A percentile compares a stretch with the other conserved stretches of the same genome.
phyloP scores from a whole-genome alignment of 2,329 filamentous ascomycete genomes.

The Proliferodiscus dingleyae region DNA sequence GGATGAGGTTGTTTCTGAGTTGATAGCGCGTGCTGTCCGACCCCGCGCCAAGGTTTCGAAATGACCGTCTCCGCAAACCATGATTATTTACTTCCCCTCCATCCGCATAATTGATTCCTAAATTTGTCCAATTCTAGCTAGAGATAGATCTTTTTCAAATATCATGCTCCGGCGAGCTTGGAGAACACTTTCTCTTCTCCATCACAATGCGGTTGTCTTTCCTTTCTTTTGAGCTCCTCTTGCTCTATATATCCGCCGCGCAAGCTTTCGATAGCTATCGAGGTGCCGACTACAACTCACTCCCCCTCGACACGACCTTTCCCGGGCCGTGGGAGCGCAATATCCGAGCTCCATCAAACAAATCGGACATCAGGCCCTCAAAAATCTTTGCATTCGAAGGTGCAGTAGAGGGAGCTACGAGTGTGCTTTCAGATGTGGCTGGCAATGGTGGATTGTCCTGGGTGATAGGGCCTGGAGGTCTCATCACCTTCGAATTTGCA shows the following conservation, averaged over 20 bases:
- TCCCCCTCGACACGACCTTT: constrained; percentile 33
- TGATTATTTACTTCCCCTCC: not conserved
- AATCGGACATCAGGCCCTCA: constrained; percentile 32
- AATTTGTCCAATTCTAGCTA: not conserved
- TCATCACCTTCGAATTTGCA: constrained; percentile 36
- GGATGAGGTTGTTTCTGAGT: too few relatives aligned
- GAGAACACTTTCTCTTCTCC: not conserved
- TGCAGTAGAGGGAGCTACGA: constrained; percentile 24
- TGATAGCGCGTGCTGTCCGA: too few relatives aligned
- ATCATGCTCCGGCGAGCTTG: not conserved
- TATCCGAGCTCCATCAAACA: constrained; percentile 34
- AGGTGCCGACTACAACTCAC: constrained; percentile 20
- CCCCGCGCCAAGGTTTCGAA: too few relatives aligned
- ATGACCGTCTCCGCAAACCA: too few relatives aligned
- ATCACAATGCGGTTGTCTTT: not conserved
- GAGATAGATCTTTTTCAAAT: not conserved
- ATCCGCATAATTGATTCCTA: not conserved
- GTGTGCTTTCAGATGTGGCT: constrained; percentile 14
- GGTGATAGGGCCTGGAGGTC: constrained; percentile 28
- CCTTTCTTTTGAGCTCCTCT: not conserved
- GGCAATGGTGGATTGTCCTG: constrained; percentile 5
- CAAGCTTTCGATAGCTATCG: constrained; percentile 6
- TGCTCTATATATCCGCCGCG: not conserved
- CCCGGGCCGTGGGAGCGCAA: constrained; percentile 37
- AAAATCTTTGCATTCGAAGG: constrained; percentile 34